phyloP scores from a whole-genome alignment of 2,329 filamentous ascomycete species.

The Colletotrichum godetiae region DNA sequence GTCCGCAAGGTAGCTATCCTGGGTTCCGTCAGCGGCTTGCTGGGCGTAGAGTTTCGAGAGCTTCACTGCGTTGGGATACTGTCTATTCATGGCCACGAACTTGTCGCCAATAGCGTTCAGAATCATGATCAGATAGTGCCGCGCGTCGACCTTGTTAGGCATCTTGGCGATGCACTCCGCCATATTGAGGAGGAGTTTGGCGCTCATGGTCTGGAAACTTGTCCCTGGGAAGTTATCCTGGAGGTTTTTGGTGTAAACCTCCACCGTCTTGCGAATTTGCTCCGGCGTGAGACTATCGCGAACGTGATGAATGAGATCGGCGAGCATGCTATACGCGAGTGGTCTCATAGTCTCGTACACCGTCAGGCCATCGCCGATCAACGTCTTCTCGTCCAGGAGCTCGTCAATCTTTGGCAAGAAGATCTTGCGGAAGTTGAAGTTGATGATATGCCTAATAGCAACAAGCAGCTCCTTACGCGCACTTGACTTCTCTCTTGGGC shows the following conservation, averaged over 20 bases:
- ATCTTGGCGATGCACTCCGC: constrained; percentile 97
- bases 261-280: constrained; percentile 94
- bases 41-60: constrained; percentile 82
- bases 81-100: constrained; percentile 96
- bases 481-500: constrained; percentile 91
- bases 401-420: constrained; percentile 96
- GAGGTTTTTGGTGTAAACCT: constrained; percentile 96
- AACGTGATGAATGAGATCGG: constrained; percentile 97
- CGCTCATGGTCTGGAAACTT: constrained; percentile 99
- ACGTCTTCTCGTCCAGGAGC: constrained; percentile 89
- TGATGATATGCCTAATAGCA: constrained; percentile 97
- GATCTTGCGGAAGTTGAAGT: constrained; percentile 97
- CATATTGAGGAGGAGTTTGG: constrained; percentile 96
- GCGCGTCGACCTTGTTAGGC: constrained; percentile 91
- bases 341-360: constrained; percentile 97
- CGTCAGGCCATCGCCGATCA: constrained; percentile 95
- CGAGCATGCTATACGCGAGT: constrained; percentile 97
- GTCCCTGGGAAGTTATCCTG: constrained; percentile 97
- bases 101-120: constrained; percentile 98
- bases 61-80: constrained; percentile 95
- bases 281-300: constrained; percentile 87
- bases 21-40: constrained; percentile 69
- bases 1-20: constrained; percentile 87
- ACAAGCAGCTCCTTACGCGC: constrained; percentile 95
- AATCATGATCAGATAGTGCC: constrained; percentile 97